These are phyloP conservation scores for Syzygium syzygioides DNA, from an alignment of 441 rosid species.

Conservation along the genomic window DNA sequence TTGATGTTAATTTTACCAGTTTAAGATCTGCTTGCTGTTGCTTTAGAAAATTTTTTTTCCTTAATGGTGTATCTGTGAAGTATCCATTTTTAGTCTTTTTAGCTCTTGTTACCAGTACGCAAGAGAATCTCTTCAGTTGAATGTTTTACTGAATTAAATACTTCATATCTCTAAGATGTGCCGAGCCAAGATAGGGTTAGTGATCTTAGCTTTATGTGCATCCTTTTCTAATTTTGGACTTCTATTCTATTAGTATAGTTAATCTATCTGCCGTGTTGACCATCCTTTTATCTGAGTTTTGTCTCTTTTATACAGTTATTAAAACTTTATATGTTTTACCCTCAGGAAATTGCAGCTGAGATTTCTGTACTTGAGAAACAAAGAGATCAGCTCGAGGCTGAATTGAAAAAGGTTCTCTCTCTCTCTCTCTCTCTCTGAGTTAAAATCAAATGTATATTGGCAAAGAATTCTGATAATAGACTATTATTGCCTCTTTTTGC, in stretches of 20 bases:
- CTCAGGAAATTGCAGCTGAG: conserved; percentile 78
- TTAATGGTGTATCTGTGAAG: not conserved
- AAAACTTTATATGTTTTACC: not conserved
- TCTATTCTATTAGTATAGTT: not conserved
- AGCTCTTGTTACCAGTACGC: not conserved
- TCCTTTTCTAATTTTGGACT: not conserved
- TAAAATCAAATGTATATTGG: not conserved
- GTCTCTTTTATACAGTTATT: not conserved
- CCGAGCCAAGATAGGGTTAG: not conserved
- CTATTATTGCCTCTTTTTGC: not conserved
- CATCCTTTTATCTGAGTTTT: not conserved
- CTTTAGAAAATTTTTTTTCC: not conserved
- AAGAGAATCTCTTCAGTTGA: not conserved
- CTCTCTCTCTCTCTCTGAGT: not conserved
- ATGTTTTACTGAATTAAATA: not conserved
- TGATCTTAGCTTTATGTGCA: not conserved
- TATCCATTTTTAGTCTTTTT: not conserved
- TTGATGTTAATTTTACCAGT: not conserved
- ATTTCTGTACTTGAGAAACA: conserved; percentile 66
- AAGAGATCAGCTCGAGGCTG: conserved; percentile 89
- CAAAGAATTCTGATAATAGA: not conserved
- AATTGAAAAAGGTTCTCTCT: conserved; percentile 62
- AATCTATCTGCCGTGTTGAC: not conserved
- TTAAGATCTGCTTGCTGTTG: not conserved
- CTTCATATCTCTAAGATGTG: not conserved